Evolutionary conservation across 1,139 yeast species (phyloP).

Genomic region (Saccharomycopsis hybrid): DNA sequence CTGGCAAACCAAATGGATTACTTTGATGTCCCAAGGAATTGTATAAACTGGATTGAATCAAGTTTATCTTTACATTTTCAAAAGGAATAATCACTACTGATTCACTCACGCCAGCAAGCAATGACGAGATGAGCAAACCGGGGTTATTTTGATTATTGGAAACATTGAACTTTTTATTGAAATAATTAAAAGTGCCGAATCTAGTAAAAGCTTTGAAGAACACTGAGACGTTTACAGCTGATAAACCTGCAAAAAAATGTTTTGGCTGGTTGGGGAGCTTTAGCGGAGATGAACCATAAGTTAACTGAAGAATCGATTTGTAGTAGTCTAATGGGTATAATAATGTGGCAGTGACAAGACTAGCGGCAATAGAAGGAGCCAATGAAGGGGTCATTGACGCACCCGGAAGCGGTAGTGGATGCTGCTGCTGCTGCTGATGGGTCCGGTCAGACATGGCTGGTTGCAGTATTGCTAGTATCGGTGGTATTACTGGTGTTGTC

Average conservation of each 20-base stretch:
- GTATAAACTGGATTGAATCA: slow-evolving; percentile 61
- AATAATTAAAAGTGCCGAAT: slow-evolving; percentile 15
- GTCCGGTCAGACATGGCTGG: no score
- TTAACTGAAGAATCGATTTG: slow-evolving; percentile 16
- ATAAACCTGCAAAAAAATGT: slow-evolving; percentile 18
- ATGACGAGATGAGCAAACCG: slow-evolving; percentile 74
- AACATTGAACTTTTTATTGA: slow-evolving; percentile 10
- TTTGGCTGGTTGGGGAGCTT: slow-evolving; percentile 18
- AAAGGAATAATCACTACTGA: slow-evolving; percentile 84
- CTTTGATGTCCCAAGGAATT: slow-evolving; percentile 20
- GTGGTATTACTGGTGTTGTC: no score
- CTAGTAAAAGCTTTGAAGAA: slow-evolving; percentile 15
- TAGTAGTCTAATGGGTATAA: slow-evolving; percentile 20
- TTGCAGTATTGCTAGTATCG: no score
- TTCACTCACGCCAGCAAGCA: slow-evolving; percentile 78
- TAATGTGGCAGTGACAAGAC: slow-evolving; percentile 16
- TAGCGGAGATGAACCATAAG: slow-evolving; percentile 11
- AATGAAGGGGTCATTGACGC: background rate
- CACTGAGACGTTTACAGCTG: slow-evolving; percentile 16
- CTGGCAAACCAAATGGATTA: slow-evolving; percentile 12
- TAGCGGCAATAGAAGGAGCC: slow-evolving; percentile 17
- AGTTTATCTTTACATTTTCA: slow-evolving; percentile 77
- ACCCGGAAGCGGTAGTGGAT: no score
- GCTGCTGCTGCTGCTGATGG: no score
- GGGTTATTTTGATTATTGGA: slow-evolving; percentile 58